Conservation (phyloP, 1,139 yeast genomes). For the Candida sp. region DNA sequence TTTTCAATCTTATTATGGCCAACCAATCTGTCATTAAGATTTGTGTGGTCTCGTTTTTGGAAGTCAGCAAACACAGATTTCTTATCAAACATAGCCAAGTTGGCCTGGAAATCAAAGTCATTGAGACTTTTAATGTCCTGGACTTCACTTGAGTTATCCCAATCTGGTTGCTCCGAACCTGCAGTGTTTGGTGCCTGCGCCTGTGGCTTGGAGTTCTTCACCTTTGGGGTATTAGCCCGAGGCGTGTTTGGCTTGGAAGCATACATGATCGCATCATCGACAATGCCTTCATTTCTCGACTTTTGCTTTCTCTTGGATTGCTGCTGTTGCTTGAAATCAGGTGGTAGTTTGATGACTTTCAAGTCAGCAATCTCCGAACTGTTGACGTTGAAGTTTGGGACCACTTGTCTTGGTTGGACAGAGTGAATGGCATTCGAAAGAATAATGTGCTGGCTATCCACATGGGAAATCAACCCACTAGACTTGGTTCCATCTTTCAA, state of each 20-base stretch:
- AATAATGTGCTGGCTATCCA: slow-evolving; percentile 42
- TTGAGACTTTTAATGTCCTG: slow-evolving; percentile 51
- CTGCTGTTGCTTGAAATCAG: slow-evolving; percentile 25
- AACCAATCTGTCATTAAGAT: slow-evolving; percentile 68
- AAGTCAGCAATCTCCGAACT: slow-evolving; percentile 49
- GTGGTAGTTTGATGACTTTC: slow-evolving; percentile 53
- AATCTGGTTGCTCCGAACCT: slow-evolving; percentile 28
- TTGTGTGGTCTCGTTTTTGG: slow-evolving; percentile 63
- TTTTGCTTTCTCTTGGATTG: slow-evolving; percentile 20
- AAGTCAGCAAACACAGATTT: slow-evolving; percentile 79
- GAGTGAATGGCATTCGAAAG: slow-evolving; percentile 37
- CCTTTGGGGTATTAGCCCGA: slow-evolving; percentile 20
- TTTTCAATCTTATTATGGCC: slow-evolving; percentile 65
- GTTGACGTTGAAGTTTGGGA: slow-evolving; percentile 26
- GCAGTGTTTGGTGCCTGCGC: not conserved
- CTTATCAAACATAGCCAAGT: slow-evolving; percentile 84
- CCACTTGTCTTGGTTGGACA: slow-evolving; percentile 19
- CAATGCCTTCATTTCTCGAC: slow-evolving; percentile 10
- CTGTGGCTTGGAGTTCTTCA: slow-evolving; percentile 5
- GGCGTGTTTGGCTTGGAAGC: slow-evolving; percentile 18
- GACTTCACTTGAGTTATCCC: slow-evolving; percentile 54
- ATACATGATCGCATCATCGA: slow-evolving; percentile 33
- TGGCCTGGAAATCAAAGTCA: slow-evolving; percentile 90
- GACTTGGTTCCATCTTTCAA: slow-evolving; percentile 50
- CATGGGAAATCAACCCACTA: slow-evolving; percentile 50